Conservation (phyloP, 306 rosid genomes). For the Prunus dulcis region DNA sequence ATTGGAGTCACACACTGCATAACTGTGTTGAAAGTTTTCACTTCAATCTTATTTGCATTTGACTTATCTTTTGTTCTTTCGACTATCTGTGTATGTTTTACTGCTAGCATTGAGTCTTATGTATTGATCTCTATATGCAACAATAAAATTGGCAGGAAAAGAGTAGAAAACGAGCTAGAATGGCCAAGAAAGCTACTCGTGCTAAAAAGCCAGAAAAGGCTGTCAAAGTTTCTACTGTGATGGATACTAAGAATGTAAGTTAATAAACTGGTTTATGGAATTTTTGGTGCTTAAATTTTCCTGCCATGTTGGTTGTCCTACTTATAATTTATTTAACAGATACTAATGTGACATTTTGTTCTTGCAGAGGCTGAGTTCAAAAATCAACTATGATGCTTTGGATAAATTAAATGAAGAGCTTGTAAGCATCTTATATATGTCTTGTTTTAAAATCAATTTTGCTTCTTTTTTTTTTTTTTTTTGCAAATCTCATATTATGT, state of each 20-base stretch:
- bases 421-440: background rate
- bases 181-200: constrained; percentile 2
- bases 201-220: background rate
- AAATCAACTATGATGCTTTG: constrained; percentile 7
- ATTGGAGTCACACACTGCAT: background rate
- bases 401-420: constrained; percentile 10
- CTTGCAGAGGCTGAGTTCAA: constrained; percentile 13
- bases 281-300: background rate
- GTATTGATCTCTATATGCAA: background rate
- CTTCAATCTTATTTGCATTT: background rate
- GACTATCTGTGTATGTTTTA: background rate
- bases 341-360: background rate
- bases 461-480: background rate
- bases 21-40: background rate
- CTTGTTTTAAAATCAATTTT: background rate
- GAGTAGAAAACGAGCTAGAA: constrained; percentile 14
- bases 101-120: background rate
- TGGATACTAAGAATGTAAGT: constrained; percentile 1
- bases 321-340: background rate
- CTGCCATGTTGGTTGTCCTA: background rate
- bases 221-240: constrained; percentile 1
- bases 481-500: background rate
- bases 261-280: background rate
- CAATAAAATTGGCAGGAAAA: constrained; percentile 8
- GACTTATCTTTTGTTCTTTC: background rate